Evolutionary conservation across 306 rosid genomes (phyloP).

Genomic region (Corylus heterophylla): DNA sequence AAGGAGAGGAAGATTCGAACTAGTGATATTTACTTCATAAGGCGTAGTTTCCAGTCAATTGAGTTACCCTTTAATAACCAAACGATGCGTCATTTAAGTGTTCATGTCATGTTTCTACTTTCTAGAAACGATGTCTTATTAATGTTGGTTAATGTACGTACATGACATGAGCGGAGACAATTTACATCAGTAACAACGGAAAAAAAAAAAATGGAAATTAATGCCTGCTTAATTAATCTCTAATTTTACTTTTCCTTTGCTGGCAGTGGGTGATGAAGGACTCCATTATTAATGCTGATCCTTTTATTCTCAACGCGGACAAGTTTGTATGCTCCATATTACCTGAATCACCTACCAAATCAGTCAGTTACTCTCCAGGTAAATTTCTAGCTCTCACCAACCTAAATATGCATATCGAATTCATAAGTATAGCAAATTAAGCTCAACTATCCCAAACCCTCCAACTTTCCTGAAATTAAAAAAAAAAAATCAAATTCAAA

Average conservation of each 20-base stretch:
- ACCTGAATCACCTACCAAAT: conserved; percentile 37
- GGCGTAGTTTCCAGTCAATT: too few species aligned
- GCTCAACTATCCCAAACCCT: neutral
- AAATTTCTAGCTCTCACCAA: neutral
- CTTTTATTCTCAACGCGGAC: conserved; percentile 38
- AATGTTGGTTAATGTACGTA: too few species aligned
- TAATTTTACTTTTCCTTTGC: neutral
- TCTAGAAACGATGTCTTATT: too few species aligned
- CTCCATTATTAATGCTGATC: neutral
- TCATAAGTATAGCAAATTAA: neutral
- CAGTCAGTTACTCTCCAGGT: conserved; percentile 44
- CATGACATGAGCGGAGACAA: too few species aligned
- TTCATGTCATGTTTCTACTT: too few species aligned
- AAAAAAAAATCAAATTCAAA: too few species aligned
- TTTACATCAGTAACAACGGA: too few species aligned
- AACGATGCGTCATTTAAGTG: too few species aligned
- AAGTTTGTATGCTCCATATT: conserved; percentile 43
- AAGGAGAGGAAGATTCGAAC: too few species aligned
- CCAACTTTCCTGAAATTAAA: neutral
- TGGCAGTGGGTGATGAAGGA: conserved; percentile 40
- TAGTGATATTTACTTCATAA: too few species aligned
- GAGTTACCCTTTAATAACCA: too few species aligned
- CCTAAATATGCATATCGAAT: neutral
- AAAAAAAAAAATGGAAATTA: too few species aligned
- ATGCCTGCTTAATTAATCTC: neutral